Conservation (phyloP, 306 rosid genomes). For the Quercus glauca region DNA sequence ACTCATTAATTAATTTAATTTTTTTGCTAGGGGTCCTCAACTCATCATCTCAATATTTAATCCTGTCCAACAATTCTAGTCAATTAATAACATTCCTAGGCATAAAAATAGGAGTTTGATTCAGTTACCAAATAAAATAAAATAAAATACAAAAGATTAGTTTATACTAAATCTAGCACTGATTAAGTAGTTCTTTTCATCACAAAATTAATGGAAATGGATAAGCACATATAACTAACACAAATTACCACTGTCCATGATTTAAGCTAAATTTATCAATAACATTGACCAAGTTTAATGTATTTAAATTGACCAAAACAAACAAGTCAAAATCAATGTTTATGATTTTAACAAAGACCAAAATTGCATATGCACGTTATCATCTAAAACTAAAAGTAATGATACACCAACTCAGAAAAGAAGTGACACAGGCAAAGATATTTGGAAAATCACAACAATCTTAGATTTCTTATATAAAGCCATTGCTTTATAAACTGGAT, state of each 20-base stretch:
- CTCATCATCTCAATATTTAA: not conserved
- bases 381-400: slow-evolving; percentile 2
- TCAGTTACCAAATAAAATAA: not conserved
- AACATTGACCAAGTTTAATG: not conserved
- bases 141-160: not conserved
- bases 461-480: not conserved
- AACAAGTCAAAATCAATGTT: not conserved
- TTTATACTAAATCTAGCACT: not conserved
- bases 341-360: not conserved
- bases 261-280: not conserved
- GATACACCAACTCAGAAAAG: not conserved
- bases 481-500: not conserved
- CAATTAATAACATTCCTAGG: not conserved
- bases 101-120: not conserved
- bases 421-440: not conserved
- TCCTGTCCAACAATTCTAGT: not conserved
- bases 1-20: too few species aligned
- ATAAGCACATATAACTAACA: not conserved
- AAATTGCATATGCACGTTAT: not conserved
- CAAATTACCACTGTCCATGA: not conserved
- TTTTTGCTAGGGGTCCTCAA: not conserved
- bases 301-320: not conserved
- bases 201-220: not conserved
- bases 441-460: not conserved
- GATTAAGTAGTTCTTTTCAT: not conserved